Base-by-base conservation (phyloP, 108 stramenopile genomes). In the Phaeodactylum tricornutum region DNA sequence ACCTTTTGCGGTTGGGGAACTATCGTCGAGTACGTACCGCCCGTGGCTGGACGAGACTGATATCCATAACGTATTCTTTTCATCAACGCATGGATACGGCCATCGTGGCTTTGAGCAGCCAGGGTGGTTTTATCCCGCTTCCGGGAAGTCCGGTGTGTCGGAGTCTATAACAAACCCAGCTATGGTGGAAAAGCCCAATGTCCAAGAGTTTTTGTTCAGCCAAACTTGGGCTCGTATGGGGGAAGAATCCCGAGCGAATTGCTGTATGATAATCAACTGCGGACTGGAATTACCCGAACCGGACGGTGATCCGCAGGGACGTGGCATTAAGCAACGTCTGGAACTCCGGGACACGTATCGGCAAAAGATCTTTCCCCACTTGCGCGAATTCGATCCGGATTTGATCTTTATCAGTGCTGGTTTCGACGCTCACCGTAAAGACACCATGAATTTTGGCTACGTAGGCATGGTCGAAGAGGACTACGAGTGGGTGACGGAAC, bases 381-480 rank as follows among this genome's bases (percentile, higher is more conserved):
- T 92, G 17, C 50, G 80, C 19, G 91, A 88, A 33, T 98, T 98
- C 61, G 73, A 92, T 49, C 96, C 98, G 25, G 96, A 99, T 67
- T 61, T 99, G 5, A 90, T 97, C 35, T 84, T 99, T 42, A 88
- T 99, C 33, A 92, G 90, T 47, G 98, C 98, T 29, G 98, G 98
- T n/a, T 99, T 99, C 53, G 98, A 99, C 63, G 96, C 93, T 0
- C 96, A 94, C 57, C 81, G 81, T 33, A 74, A 69, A 40, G 95
- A 96, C 55, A 70, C 69, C 22, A 87, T 93, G 85, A 92, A 91
- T 59, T 88, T 91, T 66, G 86, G 87, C 29, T 96, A 92, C 55
- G 86, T 93, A 9, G 95, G 90, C 27, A 93, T 98, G 90, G 83
- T 89, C 0, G 95, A 96, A 58, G 97, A 98, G 37, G 97, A 98